Evolutionary conservation across 345 rosid genomes (phyloP).

Genomic region (Salix brachista): DNA sequence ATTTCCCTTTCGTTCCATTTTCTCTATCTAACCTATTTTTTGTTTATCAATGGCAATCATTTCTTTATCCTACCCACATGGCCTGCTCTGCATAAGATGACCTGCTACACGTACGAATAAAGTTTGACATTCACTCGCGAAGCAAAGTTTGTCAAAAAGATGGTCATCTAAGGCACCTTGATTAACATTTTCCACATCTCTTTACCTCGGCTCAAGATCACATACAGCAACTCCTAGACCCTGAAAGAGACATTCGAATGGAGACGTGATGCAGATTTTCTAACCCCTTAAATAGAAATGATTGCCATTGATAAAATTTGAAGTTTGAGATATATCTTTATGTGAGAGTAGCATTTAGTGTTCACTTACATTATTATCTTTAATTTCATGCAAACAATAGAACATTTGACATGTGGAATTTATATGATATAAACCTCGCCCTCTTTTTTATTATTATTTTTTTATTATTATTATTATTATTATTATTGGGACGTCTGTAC

Average conservation of each 20-base stretch:
- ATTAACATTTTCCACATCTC: conserved; percentile 8
- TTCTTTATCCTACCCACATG: no score
- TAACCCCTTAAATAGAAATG: neutral
- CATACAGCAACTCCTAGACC: neutral
- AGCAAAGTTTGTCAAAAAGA: conserved; percentile 27
- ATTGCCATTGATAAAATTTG: no score
- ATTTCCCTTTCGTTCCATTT: no score
- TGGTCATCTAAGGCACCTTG: conserved; percentile 2
- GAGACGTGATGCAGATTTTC: conserved; percentile 4
- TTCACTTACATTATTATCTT: neutral
- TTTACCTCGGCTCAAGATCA: conserved; percentile 22
- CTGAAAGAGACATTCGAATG: conserved; percentile 22
- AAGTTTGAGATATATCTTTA: no score
- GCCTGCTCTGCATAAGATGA: conserved; percentile 8
- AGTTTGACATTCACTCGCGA: conserved; percentile 27
- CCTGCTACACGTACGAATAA: conserved; percentile 14
- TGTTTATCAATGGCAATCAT: no score
- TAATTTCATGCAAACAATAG: neutral
- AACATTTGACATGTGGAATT: neutral
- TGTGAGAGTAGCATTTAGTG: neutral
- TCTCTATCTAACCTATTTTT: no score
- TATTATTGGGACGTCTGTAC: no score
- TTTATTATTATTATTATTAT: no score
- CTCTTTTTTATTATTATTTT: no score
- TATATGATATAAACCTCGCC: no score